Evolutionary conservation across 116 monocot species (phyloP), one percentile per base, ranked within the genome.

Genomic region (Dioscorea cayenensis): DNA sequence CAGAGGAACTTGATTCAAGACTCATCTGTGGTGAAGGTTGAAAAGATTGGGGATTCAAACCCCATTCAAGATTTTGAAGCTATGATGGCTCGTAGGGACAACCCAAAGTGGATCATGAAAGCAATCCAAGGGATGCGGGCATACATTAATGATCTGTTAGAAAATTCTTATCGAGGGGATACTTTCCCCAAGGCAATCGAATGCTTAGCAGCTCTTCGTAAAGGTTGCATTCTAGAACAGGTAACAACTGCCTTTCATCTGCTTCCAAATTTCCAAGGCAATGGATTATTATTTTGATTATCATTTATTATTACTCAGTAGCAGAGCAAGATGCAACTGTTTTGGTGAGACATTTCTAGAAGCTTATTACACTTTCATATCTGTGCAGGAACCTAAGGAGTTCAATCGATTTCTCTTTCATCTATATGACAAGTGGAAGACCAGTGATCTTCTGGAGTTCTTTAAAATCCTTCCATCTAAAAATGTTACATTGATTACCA

Each of bases 181-280:
- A 35, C 74, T 49, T 79, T 79, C 73, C 64, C 71, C 4, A 88
- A 90, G 76, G 92, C 96, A 64, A 60, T 86, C 25, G 87, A 92
- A 77, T 96, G 96, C 72, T 66, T 96, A 35, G 35, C 60, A 20
- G 83, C 92, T 69, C 83, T 96, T 66, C 90, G 96, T 49, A 84
- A 81, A 71, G 88, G 86, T 50, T 96, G 96, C 51, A 79, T 92
- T 74, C 71, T 86, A 49, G 90, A 96, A 64, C 92, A 96, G 96
- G 96, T 90, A 87, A 68, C 37, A 48, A 55, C 74, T 23, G 25
- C 5, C 70, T 50, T 72, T 27, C 55, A 23, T 37, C 21, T 49
- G n/a, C 9, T 68, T 17, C 18, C 49, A 5, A 68, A 18, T 16
- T 35, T 66, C 18, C n/a, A 18, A 55, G 55, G 1, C 55, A 55